phyloP scores from a whole-genome alignment of 805 yeast species.

The Tetrapisispora phaffii region DNA sequence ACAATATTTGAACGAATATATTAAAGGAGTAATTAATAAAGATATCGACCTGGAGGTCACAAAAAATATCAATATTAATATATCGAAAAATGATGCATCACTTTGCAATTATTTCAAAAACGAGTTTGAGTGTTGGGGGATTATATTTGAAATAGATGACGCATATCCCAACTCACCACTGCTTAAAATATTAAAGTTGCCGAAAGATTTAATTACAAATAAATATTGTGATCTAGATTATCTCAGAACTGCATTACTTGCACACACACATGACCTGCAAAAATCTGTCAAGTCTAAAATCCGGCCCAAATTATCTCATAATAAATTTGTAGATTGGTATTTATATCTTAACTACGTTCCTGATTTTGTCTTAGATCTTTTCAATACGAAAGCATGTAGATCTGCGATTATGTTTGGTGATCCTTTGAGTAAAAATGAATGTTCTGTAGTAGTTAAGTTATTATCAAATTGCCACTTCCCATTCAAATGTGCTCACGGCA shows the following conservation, averaged over 20 bases:
- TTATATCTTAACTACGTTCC: conserved; percentile 38
- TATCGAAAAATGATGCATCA: conserved; percentile 28
- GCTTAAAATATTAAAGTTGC: conserved; percentile 35
- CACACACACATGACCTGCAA: conserved; percentile 38
- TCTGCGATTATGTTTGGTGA: conserved; percentile 68
- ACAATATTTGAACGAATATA: conserved; percentile 31
- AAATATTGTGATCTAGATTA: conserved; percentile 26
- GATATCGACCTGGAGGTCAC: conserved; percentile 7
- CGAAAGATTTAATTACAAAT: conserved; percentile 30
- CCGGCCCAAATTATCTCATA: neutral
- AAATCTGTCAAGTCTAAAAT: conserved; percentile 7
- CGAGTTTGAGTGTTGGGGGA: conserved; percentile 38
- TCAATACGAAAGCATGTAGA: conserved; percentile 58
- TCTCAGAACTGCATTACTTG: conserved; percentile 33
- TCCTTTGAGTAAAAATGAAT: conserved; percentile 33
- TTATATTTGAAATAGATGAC: conserved; percentile 15
- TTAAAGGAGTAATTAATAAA: conserved; percentile 23
- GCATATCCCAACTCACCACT: neutral
- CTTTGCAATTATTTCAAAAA: conserved; percentile 24
- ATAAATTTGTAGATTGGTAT: conserved; percentile 31
- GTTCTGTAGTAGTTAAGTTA: conserved; percentile 34
- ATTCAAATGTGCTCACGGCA: conserved; percentile 78
- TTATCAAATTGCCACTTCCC: conserved; percentile 48
- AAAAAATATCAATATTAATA: conserved; percentile 6
- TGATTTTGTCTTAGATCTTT: conserved; percentile 35